Conservation (phyloP, 371 early-diverging fungal genomes). For the Mucor ambiguus region DNA sequence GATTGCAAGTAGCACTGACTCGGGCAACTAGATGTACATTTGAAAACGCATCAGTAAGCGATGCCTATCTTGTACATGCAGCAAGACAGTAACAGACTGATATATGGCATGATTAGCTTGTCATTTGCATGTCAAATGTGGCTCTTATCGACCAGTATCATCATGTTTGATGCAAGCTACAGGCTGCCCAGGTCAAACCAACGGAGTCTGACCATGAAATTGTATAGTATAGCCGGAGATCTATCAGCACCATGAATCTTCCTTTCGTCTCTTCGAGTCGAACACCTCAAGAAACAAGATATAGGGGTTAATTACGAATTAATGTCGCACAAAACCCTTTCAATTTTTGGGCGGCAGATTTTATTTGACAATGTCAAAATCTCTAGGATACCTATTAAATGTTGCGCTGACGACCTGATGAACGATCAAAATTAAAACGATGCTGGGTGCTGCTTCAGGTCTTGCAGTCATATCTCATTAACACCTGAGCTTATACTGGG, state of each 20-base stretch:
- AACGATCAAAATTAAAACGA: neutral
- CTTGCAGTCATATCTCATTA: neutral
- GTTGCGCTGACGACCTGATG: neutral
- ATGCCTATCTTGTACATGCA: neutral
- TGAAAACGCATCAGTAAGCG: neutral
- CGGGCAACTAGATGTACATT: neutral
- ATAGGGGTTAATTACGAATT: neutral
- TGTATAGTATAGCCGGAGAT: neutral
- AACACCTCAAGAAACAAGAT: neutral
- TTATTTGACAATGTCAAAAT: neutral
- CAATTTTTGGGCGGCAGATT: neutral
- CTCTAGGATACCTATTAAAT: neutral
- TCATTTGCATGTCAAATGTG: neutral
- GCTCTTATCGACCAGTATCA: neutral
- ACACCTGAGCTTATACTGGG: neutral
- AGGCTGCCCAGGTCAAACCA: neutral
- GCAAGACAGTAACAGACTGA: neutral
- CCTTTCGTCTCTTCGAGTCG: constrained; percentile 1
- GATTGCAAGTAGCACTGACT: neutral
- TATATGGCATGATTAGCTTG: neutral
- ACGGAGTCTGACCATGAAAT: neutral
- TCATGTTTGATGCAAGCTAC: neutral
- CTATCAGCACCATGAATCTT: neutral
- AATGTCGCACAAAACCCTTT: constrained; percentile 6
- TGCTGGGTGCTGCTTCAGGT: neutral